A percentile compares a stretch with the other conserved stretches of the same genome.
Conservation (phyloP, 2,329 filamentous ascomycete species). For the Alternaria rosae region DNA sequence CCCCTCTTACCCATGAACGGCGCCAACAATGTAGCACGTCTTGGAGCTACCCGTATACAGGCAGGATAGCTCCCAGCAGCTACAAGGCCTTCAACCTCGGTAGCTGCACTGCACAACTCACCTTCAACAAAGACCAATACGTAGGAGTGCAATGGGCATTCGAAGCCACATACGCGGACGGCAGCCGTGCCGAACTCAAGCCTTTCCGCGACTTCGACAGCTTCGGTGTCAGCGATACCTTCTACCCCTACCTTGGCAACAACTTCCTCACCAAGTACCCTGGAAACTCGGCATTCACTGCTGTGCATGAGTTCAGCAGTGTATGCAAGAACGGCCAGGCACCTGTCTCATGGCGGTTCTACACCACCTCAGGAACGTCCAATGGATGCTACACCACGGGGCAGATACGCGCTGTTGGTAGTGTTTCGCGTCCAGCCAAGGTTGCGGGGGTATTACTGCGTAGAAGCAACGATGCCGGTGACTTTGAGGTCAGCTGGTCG, state of each 20-base stretch:
- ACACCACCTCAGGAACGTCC: neutral
- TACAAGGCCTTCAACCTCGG: slow-evolving; percentile 12
- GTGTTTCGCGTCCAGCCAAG: neutral
- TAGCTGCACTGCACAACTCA: slow-evolving; percentile 11
- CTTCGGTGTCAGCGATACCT: slow-evolving; percentile 12
- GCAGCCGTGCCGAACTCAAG: slow-evolving; percentile 2
- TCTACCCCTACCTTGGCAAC: slow-evolving; percentile 12
- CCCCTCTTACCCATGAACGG: neutral
- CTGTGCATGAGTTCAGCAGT: slow-evolving; percentile 15
- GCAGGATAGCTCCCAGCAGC: neutral
- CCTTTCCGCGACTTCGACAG: slow-evolving; percentile 3
- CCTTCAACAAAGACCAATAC: slow-evolving; percentile 16
- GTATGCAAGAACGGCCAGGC: slow-evolving; percentile 11
- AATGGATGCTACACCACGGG: slow-evolving; percentile 2
- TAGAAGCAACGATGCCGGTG: slow-evolving; percentile 8
- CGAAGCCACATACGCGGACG: slow-evolving; percentile 15
- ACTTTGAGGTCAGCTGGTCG: slow-evolving; percentile 11
- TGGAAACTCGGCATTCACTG: slow-evolving; percentile 12
- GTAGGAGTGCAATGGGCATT: slow-evolving; percentile 13
- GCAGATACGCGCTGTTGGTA: neutral
- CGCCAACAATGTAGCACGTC: neutral
- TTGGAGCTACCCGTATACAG: neutral
- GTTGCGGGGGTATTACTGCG: slow-evolving; percentile 5
- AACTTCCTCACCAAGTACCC: slow-evolving; percentile 13
- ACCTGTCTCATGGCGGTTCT: slow-evolving; percentile 15